Evolutionary conservation across 2,329 filamentous ascomycete genomes (phyloP).

Genomic region (Elsinoe perseae): DNA sequence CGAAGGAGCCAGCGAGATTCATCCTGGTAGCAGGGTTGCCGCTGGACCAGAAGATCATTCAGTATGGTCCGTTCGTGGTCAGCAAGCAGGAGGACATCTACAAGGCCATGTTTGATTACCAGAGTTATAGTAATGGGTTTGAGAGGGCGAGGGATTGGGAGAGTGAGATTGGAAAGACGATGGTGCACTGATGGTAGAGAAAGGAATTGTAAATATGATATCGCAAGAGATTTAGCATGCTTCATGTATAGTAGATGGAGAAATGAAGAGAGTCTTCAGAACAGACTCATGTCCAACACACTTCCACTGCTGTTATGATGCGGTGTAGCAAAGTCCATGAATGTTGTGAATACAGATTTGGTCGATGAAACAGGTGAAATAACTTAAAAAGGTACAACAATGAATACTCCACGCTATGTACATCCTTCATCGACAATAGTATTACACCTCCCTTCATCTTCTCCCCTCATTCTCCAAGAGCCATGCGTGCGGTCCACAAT

Average conservation of each 20-base stretch:
- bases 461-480: not conserved
- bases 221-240: no score
- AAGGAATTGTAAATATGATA: not conserved
- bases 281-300: no score
- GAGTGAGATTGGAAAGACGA: conserved; percentile 78
- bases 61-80: conserved; percentile 81
- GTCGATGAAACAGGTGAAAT: no score
- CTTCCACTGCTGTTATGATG: no score
- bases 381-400: not conserved
- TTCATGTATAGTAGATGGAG: not conserved
- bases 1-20: conserved; percentile 51
- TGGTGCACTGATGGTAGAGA: conserved; percentile 35
- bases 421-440: not conserved
- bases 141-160: conserved; percentile 71
- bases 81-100: conserved; percentile 64
- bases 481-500: no score
- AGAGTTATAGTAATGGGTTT: conserved; percentile 66
- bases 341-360: no score
- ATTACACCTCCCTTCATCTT: not conserved
- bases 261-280: no score
- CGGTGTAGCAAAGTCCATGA: no score
- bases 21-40: conserved; percentile 73
- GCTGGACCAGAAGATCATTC: conserved; percentile 69
- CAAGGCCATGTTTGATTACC: conserved; percentile 69
- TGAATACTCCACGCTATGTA: conserved; percentile 3